phyloP scores from a whole-genome alignment of 2,329 filamentous ascomycete genomes.

The Ascochyta rabiei region DNA sequence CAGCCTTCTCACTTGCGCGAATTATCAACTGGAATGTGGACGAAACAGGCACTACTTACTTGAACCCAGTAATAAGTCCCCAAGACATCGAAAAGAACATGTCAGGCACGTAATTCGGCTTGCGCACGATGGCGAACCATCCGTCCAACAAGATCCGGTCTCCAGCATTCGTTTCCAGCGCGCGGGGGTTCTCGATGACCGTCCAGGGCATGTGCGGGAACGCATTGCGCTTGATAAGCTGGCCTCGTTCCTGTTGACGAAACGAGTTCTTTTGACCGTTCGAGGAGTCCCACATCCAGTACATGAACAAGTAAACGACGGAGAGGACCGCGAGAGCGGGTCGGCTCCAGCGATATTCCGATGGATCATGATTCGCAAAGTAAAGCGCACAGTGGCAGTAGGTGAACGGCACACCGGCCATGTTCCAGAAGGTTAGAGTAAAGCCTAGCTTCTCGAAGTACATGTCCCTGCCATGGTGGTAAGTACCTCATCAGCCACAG shows the following conservation, averaged over 20 bases:
- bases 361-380: conserved; percentile 79
- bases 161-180: conserved; percentile 72
- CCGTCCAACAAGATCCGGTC: conserved; percentile 81
- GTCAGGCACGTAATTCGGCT: conserved; percentile 81
- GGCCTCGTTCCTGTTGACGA: conserved; percentile 77
- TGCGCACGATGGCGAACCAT: conserved; percentile 75
- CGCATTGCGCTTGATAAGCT: conserved; percentile 68
- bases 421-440: conserved; percentile 96
- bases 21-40: neutral
- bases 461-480: conserved; percentile 70
- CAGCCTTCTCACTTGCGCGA: neutral
- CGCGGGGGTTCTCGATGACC: conserved; percentile 77
- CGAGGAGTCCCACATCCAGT: conserved; percentile 89
- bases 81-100: conserved; percentile 77
- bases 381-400: conserved; percentile 94
- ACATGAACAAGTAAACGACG: conserved; percentile 74
- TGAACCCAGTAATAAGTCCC: conserved; percentile 79
- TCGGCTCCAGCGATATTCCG: conserved; percentile 76
- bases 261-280: conserved; percentile 94
- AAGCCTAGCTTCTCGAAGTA: conserved; percentile 96
- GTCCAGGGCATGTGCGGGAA: conserved; percentile 90
- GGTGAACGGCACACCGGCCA: conserved; percentile 86
- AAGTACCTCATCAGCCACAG: neutral
- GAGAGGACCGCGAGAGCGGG: conserved; percentile 68
- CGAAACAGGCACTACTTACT: conserved; percentile 49